Base-by-base conservation (phyloP, 139 green algal species). In the Picochlorum costavermella region DNA sequence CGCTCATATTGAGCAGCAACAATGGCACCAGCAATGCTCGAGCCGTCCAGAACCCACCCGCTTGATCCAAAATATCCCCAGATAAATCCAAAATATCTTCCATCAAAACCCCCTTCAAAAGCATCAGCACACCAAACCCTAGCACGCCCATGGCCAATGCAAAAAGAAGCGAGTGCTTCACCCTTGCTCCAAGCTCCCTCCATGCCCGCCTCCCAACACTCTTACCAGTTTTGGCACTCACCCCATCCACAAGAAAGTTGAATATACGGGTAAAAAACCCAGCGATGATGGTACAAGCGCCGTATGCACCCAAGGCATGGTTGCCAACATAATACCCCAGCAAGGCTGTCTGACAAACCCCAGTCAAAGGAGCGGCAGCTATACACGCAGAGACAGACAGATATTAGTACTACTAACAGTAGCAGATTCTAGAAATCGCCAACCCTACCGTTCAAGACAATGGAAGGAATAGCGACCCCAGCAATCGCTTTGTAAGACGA, bases 221-320 rank as follows among this genome's bases (percentile, higher is more conserved):
- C 14, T 70, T 60, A 26, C 79, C 73, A n/a, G 82, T 75, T 57
- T 85, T 87, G 14, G 76, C 75, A 33, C 51, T 72, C 14, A 88
- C 73, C n/a, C 81, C 77, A 53, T 79, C 71, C 17, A 81, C 69
- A 45, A 87, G 70, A 40, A 88, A 87, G 58, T 88, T 88, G 66
- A 81, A 86, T 9, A 86, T 46, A 13, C 73, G 61, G 5, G 65
- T 63, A 1, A 71, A 63, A 6, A 81, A 72, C 40, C 78, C 84
- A 28, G 69, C 61, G 3, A 61, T 71, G 2, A 67, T 85, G 25
- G 28, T 30, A 4, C 74, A 74, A 46, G 75, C 79, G 29, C 33
- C 64, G 71, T 71, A 83, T 10, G 70, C 75, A 16, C 59, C 79
- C 33, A 72, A 64, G 2, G 63, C 65, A 16, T 49, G 50, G 14